Conservation (phyloP, 371 early-diverging fungal species). For the Rhizopus delemar region DNA sequence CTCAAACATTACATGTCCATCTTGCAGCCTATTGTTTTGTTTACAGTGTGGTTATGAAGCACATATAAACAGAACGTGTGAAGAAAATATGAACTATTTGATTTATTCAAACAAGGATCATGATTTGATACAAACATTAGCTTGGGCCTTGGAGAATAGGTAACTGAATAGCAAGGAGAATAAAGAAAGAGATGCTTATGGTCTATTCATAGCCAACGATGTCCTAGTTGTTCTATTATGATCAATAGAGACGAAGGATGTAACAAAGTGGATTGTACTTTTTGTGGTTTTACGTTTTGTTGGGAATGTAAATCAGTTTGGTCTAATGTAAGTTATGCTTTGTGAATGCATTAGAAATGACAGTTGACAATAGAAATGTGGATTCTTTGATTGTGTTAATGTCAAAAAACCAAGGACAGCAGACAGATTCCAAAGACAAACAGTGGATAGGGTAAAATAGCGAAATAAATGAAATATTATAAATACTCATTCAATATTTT, state of each 20-base stretch:
- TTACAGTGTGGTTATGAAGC: constrained; percentile 60
- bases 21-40: constrained; percentile 50
- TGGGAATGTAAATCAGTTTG: constrained; percentile 49
- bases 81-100: constrained; percentile 46
- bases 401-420: not conserved
- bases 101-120: constrained; percentile 27
- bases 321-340: constrained; percentile 24
- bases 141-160: constrained; percentile 52
- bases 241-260: constrained; percentile 76
- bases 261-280: constrained; percentile 70
- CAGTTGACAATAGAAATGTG: constrained; percentile 21
- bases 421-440: not conserved
- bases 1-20: constrained; percentile 47
- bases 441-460: not conserved
- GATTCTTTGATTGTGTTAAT: constrained; percentile 28
- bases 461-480: not conserved
- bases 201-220: constrained; percentile 40
- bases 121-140: constrained; percentile 32
- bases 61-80: constrained; percentile 54
- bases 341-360: not conserved
- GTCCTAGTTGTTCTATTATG: constrained; percentile 67
- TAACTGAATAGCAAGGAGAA: constrained; percentile 1
- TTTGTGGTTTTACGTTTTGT: constrained; percentile 69
- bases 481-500: not conserved
- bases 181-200: too few relatives aligned